Evolutionary conservation across 306 rosid genomes (phyloP), one percentile per base, ranked within the genome.

Genomic region (Fragaria nilgerrensis): DNA sequence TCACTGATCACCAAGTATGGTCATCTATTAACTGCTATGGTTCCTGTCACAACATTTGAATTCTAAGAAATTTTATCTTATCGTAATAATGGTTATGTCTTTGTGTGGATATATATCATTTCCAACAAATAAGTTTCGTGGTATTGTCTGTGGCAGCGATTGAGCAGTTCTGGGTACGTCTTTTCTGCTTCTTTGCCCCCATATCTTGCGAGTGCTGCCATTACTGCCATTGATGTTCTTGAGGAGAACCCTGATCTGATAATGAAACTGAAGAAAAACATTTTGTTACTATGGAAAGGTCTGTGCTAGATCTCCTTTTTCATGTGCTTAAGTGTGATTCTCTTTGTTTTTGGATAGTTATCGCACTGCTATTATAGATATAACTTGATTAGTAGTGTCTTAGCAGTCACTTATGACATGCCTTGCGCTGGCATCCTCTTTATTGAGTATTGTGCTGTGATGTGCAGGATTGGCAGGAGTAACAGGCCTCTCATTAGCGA

Each of bases 151-250:
- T 83, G 75, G 78, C 94, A 96, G 99, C 90, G 99, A 52, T 75
- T 96, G 87, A 96, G 99, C 83, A 92, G 99, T 82, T 92, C 98
- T 52, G 98, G 97, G 41, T 96, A 96, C 3, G 97, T 93, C 80
- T 96, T 96, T 83, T 96, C 98, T 87, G 99, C 99, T 67, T 92
- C 98, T 59, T 81, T 96, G 85, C 99, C 99, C 39, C 99, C 99
- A n/a, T 92, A 91, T 88, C 96, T 96, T 75, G 97, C 98, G 15
- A 89, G 88, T 58, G 98, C 98, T 68, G 98, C 99, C 75, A 87
- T 96, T 70, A 83, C 94, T 29, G 96, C 99, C 67, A 84, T 96
- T 85, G 91, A 92, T 80, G 77, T 96, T 79, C 76, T 96, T 62
- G 99, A 91, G 76, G 96, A 92, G 80, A 89, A 89, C 87, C 97